Conservation (phyloP, 768 basidiomycete genomes). For the Amanita subjunquillea region DNA sequence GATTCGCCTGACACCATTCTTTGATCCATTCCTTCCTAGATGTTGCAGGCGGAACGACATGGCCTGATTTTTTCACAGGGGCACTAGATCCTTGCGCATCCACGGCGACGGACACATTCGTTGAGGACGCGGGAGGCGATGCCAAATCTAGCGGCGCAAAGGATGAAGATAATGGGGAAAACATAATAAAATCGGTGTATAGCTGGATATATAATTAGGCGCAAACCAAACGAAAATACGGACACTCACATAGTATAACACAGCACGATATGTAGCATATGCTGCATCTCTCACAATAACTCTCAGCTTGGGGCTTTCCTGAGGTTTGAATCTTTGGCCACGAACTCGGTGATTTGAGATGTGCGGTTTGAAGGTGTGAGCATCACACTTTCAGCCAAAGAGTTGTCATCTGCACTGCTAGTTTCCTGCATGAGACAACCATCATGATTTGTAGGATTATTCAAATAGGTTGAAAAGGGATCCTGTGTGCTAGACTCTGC, state of each 20-base stretch:
- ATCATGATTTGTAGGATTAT: background rate
- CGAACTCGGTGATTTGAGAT: background rate
- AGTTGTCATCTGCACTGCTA: background rate
- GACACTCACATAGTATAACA: constrained; percentile 64
- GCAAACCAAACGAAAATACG: background rate
- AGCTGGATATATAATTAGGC: constrained; percentile 32
- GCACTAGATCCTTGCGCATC: constrained; percentile 19
- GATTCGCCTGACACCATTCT: constrained; percentile 53
- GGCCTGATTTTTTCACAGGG: constrained; percentile 10
- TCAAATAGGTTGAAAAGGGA: background rate
- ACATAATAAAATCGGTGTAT: constrained; percentile 78
- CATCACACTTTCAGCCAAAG: background rate
- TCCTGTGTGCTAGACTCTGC: background rate
- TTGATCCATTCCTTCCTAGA: constrained; percentile 58
- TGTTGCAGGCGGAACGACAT: constrained; percentile 14
- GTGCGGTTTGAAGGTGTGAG: background rate
- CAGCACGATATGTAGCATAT: constrained; percentile 32
- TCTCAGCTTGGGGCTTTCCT: constrained; percentile 11
- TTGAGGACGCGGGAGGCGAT: constrained; percentile 16
- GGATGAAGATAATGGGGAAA: constrained; percentile 75
- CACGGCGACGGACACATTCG: constrained; percentile 16
- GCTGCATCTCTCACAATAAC: constrained; percentile 42
- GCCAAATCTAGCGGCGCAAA: constrained; percentile 27
- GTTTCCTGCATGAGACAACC: background rate
- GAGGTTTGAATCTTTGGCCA: background rate